A percentile compares a stretch with the other conserved stretches of the same genome.
phyloP scores from a whole-genome alignment of 371 early-diverging fungal genomes.

The Rhizoclosmatium hyalinum region DNA sequence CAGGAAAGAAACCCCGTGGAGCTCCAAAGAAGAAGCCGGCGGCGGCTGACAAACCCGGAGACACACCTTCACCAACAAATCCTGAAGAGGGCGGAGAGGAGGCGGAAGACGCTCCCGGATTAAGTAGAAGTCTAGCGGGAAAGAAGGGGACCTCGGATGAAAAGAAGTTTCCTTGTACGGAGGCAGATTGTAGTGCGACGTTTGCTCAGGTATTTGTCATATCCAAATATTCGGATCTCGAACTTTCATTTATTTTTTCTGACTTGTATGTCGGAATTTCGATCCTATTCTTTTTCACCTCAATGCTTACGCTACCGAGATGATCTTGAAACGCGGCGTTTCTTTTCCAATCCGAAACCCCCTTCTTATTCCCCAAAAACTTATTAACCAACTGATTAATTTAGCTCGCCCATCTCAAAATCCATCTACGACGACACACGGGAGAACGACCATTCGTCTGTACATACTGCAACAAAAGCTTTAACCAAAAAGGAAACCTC shows the following conservation, averaged over 20 bases:
- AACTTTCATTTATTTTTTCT: slow-evolving; percentile 1
- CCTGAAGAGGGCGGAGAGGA: slow-evolving; percentile 7
- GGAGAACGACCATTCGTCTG: slow-evolving; percentile 52
- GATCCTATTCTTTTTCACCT: not conserved
- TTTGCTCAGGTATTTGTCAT: slow-evolving; percentile 32
- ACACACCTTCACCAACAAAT: not conserved
- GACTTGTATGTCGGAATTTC: not conserved
- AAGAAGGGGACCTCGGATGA: slow-evolving; percentile 22
- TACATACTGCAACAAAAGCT: slow-evolving; percentile 71
- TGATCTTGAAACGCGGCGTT: not conserved
- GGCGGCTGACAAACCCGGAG: not conserved
- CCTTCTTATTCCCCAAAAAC: not conserved
- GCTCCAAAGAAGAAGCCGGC: not conserved
- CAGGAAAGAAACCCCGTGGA: not conserved
- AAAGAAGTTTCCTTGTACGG: slow-evolving; percentile 30
- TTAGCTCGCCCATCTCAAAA: slow-evolving; percentile 69
- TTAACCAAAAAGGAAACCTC: slow-evolving; percentile 73
- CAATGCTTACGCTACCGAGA: not conserved
- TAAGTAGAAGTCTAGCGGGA: slow-evolving; percentile 6
- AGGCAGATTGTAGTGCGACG: slow-evolving; percentile 23
- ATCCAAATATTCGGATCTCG: not conserved
- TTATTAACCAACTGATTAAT: slow-evolving; percentile 1
- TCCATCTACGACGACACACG: slow-evolving; percentile 47
- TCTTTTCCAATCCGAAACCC: slow-evolving; percentile 2
- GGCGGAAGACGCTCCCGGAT: not conserved